These are phyloP conservation scores for Urostyla sp. DNA, from an alignment of 73 alveolate genomes.

Conservation along the genomic window DNA sequence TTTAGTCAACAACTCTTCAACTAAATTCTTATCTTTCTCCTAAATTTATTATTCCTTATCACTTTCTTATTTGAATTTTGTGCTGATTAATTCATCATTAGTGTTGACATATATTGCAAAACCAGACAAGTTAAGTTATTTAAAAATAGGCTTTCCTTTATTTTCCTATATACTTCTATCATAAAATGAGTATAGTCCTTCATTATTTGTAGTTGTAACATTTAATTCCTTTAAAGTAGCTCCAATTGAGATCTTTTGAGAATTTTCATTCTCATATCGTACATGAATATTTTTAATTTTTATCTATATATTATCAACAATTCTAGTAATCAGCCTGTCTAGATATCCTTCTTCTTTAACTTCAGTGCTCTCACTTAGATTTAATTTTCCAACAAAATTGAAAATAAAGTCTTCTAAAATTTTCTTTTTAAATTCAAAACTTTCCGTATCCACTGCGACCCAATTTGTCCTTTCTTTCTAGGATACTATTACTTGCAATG, in stretches of 20 bases:
- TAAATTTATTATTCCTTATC: background rate
- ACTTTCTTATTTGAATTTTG: background rate
- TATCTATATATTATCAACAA: slow-evolving; percentile 93
- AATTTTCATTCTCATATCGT: slow-evolving; percentile 86
- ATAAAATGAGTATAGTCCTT: slow-evolving; percentile 88
- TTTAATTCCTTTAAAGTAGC: slow-evolving; percentile 90
- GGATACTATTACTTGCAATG: slow-evolving; percentile 83
- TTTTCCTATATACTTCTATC: slow-evolving; percentile 86
- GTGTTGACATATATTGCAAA: slow-evolving; percentile 76
- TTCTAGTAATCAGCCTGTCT: slow-evolving; percentile 86
- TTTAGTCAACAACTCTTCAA: background rate
- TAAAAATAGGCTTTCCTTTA: slow-evolving; percentile 66
- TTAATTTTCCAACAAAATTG: slow-evolving; percentile 29
- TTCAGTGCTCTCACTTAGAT: slow-evolving; percentile 32
- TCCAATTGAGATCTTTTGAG: slow-evolving; percentile 79
- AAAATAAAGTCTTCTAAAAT: slow-evolving; percentile 63
- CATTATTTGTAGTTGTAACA: slow-evolving; percentile 86
- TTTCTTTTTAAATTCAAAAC: slow-evolving; percentile 56
- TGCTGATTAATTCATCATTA: slow-evolving; percentile 7
- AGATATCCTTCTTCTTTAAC: slow-evolving; percentile 84
- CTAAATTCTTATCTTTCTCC: background rate
- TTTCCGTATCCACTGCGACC: slow-evolving; percentile 63
- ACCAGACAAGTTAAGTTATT: slow-evolving; percentile 59
- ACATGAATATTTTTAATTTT: slow-evolving; percentile 91
- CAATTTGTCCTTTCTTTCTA: slow-evolving; percentile 76